Evolutionary conservation across 78 protist species (phyloP), one percentile per base, ranked within the genome.

Genomic region (Cyanophora paradoxa): DNA sequence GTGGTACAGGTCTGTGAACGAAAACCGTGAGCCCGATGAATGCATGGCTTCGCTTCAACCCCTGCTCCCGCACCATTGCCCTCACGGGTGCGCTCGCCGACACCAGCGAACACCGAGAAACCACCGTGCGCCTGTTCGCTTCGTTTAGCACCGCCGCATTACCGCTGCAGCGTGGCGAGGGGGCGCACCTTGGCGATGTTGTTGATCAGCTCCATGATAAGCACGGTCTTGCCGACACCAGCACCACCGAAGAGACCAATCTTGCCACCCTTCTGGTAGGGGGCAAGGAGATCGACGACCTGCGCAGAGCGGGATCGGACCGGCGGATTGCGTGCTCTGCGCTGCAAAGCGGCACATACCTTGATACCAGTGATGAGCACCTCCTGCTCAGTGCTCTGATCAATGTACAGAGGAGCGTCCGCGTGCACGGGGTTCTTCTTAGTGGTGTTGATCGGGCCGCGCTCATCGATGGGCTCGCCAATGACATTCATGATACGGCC

Each of bases 201-300:
- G 96, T 94, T 94, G 82, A 97, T 97, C 42, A 97, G 92, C 91
- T 97, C 98, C 96, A 91, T 94, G 70, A 94, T 96, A 57, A 93
- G 86, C 78, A 94, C 95, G 50, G 95, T 93, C 89, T 93, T 93
- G 82, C 99, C 99, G 90, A 96, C 97, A 84, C 99, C 97, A 74
- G 99, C 97, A 77, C 98, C 99, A 61, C 99, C 99, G 84, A 96
- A 96, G 39, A 96, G 93, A 56, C 99, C 99, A 65, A 96, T 94
- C 93, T 96, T 96, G 44, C 99, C 99, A 40, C 99, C 99, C 80
- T 85, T 86, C 44, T 93, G 90, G 89, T 94, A 97, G 40, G 99
- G 98, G 74, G 94, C 92, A 11, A 97, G 84, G 36, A 94, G 79
- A 72, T 97, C 99, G 72, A 97, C 91, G 69, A 92, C 96, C 7